Conservation (phyloP, 2,329 filamentous ascomycete genomes). For the Calycina herbarum region DNA sequence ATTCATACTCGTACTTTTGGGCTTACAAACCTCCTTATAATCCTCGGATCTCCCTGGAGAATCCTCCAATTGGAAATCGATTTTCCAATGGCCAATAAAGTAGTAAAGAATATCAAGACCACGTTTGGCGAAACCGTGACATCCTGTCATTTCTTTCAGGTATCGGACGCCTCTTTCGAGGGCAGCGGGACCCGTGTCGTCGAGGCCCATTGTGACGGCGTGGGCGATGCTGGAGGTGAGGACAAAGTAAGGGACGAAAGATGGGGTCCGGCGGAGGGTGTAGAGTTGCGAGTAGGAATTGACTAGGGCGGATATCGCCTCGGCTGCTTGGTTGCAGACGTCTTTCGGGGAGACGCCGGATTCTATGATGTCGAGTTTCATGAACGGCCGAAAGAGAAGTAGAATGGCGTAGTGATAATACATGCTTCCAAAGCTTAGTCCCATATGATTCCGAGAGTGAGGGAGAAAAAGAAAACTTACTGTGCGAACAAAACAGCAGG, state of each 20-base stretch:
- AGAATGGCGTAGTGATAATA: slow-evolving; percentile 70
- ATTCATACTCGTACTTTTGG: slow-evolving; percentile 24
- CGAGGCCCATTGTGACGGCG: slow-evolving; percentile 29
- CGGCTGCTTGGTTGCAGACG: slow-evolving; percentile 37
- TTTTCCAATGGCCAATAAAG: slow-evolving; percentile 58
- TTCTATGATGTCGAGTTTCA: slow-evolving; percentile 32
- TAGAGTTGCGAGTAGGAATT: slow-evolving; percentile 37
- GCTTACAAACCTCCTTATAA: slow-evolving; percentile 36
- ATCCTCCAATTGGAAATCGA: slow-evolving; percentile 48
- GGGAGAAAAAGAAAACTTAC: slow-evolving; percentile 50
- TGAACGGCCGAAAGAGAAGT: slow-evolving; percentile 70
- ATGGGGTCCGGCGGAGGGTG: slow-evolving; percentile 36
- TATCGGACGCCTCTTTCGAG: slow-evolving; percentile 56
- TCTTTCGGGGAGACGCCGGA: slow-evolving; percentile 34
- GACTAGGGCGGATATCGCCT: slow-evolving; percentile 39
- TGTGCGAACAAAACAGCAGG: slow-evolving; percentile 73
- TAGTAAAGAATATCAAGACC: slow-evolving; percentile 51
- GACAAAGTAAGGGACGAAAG: slow-evolving; percentile 38
- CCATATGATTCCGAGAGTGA: background rate
- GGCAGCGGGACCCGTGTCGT: slow-evolving; percentile 40
- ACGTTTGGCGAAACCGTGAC: slow-evolving; percentile 33
- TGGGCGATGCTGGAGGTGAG: slow-evolving; percentile 34
- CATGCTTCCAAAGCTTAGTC: slow-evolving; percentile 50
- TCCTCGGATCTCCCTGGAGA: slow-evolving; percentile 26
- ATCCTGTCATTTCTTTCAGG: slow-evolving; percentile 58